Conservation (phyloP, 202 grass and related monocot species). For the Sporobolus alterniflorus region DNA sequence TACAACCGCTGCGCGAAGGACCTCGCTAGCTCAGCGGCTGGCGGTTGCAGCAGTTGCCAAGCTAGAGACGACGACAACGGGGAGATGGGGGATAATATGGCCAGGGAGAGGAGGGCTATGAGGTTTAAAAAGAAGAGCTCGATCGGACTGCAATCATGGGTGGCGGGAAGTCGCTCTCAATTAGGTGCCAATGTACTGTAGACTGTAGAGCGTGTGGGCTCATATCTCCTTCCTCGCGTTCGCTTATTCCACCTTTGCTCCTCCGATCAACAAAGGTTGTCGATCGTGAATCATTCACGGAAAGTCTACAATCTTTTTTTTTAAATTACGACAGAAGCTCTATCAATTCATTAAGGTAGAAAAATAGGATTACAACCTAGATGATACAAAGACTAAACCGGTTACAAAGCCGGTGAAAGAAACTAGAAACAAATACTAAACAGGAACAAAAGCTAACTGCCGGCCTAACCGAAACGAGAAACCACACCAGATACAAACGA, state of each 20-base stretch:
- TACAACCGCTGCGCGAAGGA: no score
- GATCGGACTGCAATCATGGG: not conserved
- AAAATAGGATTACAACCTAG: no score
- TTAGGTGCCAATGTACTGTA: slow-evolving; percentile 42
- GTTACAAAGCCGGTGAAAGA: no score
- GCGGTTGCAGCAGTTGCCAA: not conserved
- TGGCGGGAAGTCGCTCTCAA: slow-evolving; percentile 53
- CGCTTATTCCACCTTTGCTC: not conserved
- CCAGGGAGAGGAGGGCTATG: not conserved
- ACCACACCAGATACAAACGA: no score
- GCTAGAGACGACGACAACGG: not conserved
- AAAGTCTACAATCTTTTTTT: not conserved
- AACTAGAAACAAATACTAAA: no score
- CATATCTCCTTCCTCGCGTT: not conserved
- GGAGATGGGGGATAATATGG: not conserved
- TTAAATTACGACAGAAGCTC: no score
- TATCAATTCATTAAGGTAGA: no score
- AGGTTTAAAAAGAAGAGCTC: slow-evolving; percentile 41
- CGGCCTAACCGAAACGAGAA: no score
- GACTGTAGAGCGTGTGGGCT: slow-evolving; percentile 2
- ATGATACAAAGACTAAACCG: no score
- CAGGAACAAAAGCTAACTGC: no score
- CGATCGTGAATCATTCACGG: slow-evolving; percentile 25
- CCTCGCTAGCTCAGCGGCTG: not conserved
- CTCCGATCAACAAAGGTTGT: not conserved